A percentile compares a stretch with the other conserved stretches of the same genome.
phyloP scores from a whole-genome alignment of 805 yeast species.

The Groenewaldozyma salmanticensis region DNA sequence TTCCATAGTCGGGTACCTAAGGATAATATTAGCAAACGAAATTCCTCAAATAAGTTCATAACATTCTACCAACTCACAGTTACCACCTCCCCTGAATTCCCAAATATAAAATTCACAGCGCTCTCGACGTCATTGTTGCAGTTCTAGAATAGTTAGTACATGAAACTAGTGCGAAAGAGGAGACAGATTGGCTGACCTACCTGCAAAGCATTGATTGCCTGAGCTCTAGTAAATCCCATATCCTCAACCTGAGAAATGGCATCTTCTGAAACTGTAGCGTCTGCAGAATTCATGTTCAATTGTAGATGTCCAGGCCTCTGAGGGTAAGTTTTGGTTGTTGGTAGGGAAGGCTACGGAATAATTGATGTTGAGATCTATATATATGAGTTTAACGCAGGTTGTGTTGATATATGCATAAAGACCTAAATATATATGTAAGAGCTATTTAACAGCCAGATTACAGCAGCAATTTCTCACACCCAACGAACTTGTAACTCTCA shows the following conservation, averaged over 20 bases:
- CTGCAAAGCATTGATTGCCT: constrained; percentile 21
- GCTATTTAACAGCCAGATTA: no score
- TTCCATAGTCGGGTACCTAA: no score
- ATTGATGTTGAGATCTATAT: not conserved
- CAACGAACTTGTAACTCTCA: not conserved
- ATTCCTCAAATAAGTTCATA: no score
- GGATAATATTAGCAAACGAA: no score
- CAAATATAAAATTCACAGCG: constrained; percentile 24
- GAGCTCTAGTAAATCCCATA: constrained; percentile 24
- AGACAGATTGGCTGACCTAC: constrained; percentile 11
- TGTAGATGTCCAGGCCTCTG: not conserved
- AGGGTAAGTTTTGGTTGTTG: not conserved
- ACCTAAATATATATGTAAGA: no score
- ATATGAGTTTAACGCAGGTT: not conserved
- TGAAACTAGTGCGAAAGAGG: no score
- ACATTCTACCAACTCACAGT: no score
- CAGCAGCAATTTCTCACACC: not conserved
- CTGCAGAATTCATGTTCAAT: not conserved
- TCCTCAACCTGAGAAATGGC: constrained; percentile 18
- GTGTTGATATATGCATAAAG: no score
- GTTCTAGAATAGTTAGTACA: constrained; percentile 7
- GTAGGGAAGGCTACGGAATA: not conserved
- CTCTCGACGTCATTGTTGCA: constrained; percentile 19
- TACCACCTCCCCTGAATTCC: no score
- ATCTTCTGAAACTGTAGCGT: constrained; percentile 4